These are phyloP conservation scores for Orbilia javanica DNA, from an alignment of 2,329 filamentous ascomycete genomes.

Conservation along the genomic window DNA sequence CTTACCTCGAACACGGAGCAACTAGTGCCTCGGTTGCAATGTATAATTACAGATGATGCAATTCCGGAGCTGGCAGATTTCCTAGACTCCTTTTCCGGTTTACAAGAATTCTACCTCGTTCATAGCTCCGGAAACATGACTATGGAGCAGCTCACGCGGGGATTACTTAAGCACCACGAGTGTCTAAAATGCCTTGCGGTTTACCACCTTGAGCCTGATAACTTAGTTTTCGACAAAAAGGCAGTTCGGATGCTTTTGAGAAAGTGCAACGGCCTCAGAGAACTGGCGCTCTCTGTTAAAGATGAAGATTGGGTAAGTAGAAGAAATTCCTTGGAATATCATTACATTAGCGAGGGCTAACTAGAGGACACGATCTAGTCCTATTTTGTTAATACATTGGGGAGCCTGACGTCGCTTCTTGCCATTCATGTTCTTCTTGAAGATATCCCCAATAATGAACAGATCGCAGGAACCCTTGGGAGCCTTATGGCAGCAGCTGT, in stretches of 20 bases:
- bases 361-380: conserved; percentile 20
- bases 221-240: conserved; percentile 55
- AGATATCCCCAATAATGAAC: conserved; percentile 55
- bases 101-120: conserved; percentile 58
- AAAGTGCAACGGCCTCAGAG: conserved; percentile 50
- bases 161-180: conserved; percentile 53
- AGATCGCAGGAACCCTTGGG: conserved; percentile 55
- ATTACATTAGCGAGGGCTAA: not conserved
- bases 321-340: not conserved
- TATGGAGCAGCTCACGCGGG: conserved; percentile 52
- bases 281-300: conserved; percentile 53
- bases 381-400: conserved; percentile 57
- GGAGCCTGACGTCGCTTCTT: conserved; percentile 54
- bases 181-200: conserved; percentile 57
- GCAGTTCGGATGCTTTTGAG: conserved; percentile 45
- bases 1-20: conserved; percentile 54
- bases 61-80: conserved; percentile 58
- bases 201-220: conserved; percentile 52
- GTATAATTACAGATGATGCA: conserved; percentile 58
- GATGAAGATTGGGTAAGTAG: conserved; percentile 56
- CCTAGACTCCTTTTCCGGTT: conserved; percentile 51
- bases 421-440: conserved; percentile 56
- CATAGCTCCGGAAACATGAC: conserved; percentile 58
- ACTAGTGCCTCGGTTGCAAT: conserved; percentile 52
- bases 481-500: conserved; percentile 58